These are phyloP conservation scores for Cairneyella variabilis DNA, from an alignment of 495 filamentous ascomycete genomes.

Conservation along the genomic window DNA sequence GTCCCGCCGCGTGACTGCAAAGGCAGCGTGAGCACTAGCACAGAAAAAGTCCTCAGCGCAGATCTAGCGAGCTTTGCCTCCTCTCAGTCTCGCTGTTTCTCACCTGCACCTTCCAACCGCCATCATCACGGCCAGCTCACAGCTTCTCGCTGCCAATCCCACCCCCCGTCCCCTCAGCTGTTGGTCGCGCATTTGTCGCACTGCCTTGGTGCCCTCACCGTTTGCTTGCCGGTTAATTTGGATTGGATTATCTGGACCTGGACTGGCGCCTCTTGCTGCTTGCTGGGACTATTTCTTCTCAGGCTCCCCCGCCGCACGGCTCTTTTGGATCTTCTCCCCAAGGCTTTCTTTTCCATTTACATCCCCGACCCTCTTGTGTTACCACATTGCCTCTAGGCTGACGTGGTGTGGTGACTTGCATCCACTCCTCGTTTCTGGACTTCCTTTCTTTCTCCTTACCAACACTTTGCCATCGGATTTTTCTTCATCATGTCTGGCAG, in stretches of 20 bases:
- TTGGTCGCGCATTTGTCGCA: neutral
- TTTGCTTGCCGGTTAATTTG: neutral
- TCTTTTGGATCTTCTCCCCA: slow-evolving; percentile 14
- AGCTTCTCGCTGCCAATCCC: neutral
- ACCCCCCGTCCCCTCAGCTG: neutral
- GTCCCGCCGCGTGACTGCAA: too few species aligned
- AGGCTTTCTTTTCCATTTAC: slow-evolving; percentile 22
- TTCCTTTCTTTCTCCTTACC: slow-evolving; percentile 27
- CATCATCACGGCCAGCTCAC: neutral
- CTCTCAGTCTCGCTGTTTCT: too few species aligned
- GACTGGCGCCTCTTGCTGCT: neutral
- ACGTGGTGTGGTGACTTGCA: slow-evolving; percentile 26
- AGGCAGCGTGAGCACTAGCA: too few species aligned
- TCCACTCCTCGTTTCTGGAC: slow-evolving; percentile 24
- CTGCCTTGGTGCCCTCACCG: too few species aligned
- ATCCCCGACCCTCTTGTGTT: slow-evolving; percentile 19
- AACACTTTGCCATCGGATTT: slow-evolving; percentile 20
- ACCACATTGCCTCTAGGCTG: slow-evolving; percentile 21
- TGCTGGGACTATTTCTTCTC: slow-evolving; percentile 28
- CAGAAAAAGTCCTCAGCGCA: too few species aligned
- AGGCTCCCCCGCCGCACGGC: slow-evolving; percentile 15
- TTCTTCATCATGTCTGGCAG: slow-evolving; percentile 22
- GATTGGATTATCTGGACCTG: neutral
- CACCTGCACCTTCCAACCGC: neutral
- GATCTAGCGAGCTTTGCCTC: too few species aligned